Conservation (phyloP, 768 basidiomycete genomes). For the Tricholoma saponaceum region DNA sequence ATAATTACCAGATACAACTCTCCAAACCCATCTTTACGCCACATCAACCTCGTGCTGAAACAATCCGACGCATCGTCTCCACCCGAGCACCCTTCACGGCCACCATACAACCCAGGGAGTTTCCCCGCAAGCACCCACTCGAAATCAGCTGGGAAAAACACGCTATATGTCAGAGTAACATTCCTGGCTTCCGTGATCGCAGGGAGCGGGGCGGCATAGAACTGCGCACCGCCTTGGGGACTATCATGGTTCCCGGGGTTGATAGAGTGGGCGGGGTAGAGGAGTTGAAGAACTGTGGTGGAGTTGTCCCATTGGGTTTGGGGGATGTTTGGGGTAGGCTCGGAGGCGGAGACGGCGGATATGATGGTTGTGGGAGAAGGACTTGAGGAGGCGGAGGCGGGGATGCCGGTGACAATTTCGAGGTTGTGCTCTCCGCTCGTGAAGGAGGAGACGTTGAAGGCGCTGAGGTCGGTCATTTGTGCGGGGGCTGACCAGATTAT, state of each 20-base stretch:
- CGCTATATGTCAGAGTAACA: constrained; percentile 62
- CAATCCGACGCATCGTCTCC: constrained; percentile 69
- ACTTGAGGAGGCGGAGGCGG: constrained; percentile 25
- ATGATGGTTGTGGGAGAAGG: constrained; percentile 42
- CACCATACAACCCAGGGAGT: constrained; percentile 77
- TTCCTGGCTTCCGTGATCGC: constrained; percentile 42
- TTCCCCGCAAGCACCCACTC: constrained; percentile 83
- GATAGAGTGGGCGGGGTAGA: constrained; percentile 66
- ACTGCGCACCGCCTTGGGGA: constrained; percentile 71
- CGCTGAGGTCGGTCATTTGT: constrained; percentile 51
- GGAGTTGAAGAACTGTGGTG: constrained; percentile 51
- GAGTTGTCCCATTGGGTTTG: constrained; percentile 21
- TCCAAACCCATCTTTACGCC: constrained; percentile 61
- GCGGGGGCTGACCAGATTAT: constrained; percentile 49
- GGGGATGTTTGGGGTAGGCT: constrained; percentile 11
- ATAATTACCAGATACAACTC: constrained; percentile 66
- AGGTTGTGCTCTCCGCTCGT: constrained; percentile 53
- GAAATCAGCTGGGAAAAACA: constrained; percentile 74
- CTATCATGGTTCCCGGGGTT: constrained; percentile 54
- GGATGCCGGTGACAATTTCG: constrained; percentile 47
- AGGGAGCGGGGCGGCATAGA: constrained; percentile 44
- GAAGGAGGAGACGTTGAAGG: constrained; percentile 58
- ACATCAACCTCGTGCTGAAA: constrained; percentile 87
- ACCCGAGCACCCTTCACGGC: constrained; percentile 65
- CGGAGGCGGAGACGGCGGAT: constrained; percentile 43